Evolutionary conservation across 1,139 yeast species (phyloP).

Genomic region (Saccharomyces hybrid): DNA sequence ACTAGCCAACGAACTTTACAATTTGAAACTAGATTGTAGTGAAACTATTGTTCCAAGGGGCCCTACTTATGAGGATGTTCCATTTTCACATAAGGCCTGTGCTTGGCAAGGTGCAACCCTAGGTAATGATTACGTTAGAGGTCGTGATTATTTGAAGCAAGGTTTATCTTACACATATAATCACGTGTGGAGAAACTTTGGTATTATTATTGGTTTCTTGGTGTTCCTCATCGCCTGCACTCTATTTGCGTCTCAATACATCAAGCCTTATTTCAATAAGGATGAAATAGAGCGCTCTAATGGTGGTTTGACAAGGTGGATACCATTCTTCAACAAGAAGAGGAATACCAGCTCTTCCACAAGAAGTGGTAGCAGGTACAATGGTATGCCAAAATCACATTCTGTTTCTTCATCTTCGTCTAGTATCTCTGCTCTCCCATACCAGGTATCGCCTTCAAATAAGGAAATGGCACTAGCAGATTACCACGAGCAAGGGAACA

Average conservation of each 20-base stretch:
- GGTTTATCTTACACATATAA: constrained; percentile 33
- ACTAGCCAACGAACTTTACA: constrained; percentile 42
- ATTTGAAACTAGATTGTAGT: constrained; percentile 27
- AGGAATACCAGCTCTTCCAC: neutral
- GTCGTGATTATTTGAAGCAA: constrained; percentile 31
- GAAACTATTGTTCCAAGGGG: constrained; percentile 39
- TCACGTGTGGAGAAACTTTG: constrained; percentile 42
- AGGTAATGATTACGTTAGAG: constrained; percentile 24
- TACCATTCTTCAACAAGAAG: constrained; percentile 6
- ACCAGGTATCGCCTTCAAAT: neutral
- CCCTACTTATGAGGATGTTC: constrained; percentile 32
- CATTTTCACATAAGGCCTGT: constrained; percentile 37
- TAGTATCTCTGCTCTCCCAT: neutral
- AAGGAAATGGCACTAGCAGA: neutral
- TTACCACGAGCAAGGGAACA: neutral
- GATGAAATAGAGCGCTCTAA: constrained; percentile 14
- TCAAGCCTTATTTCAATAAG: constrained; percentile 29
- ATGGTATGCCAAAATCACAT: constrained; percentile 2
- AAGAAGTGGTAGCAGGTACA: neutral
- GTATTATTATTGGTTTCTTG: constrained; percentile 35
- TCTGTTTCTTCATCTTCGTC: constrained; percentile 8
- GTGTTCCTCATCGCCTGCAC: constrained; percentile 31
- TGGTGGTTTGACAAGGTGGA: constrained; percentile 3
- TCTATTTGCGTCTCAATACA: constrained; percentile 30
- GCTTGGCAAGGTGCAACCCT: constrained; percentile 30